Evolutionary conservation across 1,284 basidiomycete species (phyloP).

Genomic region (Leccinum olivaceoglutinosum): DNA sequence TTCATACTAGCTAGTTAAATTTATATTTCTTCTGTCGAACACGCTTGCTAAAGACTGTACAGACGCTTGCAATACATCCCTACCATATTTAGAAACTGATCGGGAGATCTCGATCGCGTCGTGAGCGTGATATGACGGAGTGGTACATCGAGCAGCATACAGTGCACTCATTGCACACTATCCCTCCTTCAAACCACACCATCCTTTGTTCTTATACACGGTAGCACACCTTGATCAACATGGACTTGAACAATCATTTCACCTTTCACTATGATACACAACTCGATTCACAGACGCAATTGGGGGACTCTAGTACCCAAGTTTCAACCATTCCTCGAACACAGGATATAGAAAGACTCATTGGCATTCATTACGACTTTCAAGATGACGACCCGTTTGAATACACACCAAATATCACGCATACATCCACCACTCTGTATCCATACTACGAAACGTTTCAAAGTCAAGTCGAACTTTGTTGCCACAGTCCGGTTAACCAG

Average conservation of each 20-base stretch:
- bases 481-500: background rate
- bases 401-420: no score
- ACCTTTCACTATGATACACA: background rate
- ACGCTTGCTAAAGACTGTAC: background rate
- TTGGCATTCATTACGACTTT: no score
- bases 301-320: no score
- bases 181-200: background rate
- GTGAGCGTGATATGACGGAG: background rate
- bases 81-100: no score
- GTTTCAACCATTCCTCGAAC: no score
- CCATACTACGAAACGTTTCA: no score
- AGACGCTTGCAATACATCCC: no score
- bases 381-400: no score
- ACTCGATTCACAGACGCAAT: background rate
- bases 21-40: background rate
- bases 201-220: background rate
- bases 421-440: no score
- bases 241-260: background rate
- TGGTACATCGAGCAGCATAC: background rate
- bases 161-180: background rate
- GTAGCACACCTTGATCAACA: background rate
- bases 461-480: background rate
- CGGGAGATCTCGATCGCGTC: background rate
- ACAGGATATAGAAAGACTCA: no score
- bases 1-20: background rate